These are phyloP conservation scores for Dacryopinax spathularia DNA, from an alignment of 768 basidiomycete species.

Conservation along the genomic window DNA sequence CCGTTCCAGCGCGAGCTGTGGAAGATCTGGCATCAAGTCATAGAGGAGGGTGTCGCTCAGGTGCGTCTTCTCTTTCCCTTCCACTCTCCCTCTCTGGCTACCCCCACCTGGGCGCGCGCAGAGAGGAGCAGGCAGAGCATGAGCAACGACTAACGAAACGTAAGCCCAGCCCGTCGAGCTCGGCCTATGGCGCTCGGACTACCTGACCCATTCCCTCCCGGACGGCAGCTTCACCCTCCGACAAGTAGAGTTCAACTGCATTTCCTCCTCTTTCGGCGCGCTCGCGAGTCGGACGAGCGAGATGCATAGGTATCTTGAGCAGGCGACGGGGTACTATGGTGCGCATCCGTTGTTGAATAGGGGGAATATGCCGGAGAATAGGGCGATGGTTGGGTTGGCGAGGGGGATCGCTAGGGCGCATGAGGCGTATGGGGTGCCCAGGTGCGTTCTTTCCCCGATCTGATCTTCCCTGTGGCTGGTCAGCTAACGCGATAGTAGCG, in stretches of 20 bases:
- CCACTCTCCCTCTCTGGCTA: neutral
- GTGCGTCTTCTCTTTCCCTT: constrained; percentile 22
- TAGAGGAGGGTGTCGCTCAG: constrained; percentile 48
- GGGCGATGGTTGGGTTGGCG: constrained; percentile 53
- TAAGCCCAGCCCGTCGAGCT: constrained; percentile 59
- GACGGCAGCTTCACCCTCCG: constrained; percentile 41
- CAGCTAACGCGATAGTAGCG: constrained; percentile 20
- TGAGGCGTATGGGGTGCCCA: constrained; percentile 44
- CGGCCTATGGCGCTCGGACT: constrained; percentile 89
- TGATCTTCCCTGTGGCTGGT: neutral
- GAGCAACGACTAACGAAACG: neutral
- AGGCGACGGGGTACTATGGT: constrained; percentile 53
- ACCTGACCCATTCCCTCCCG: constrained; percentile 54
- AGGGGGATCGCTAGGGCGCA: constrained; percentile 71
- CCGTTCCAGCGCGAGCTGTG: constrained; percentile 76
- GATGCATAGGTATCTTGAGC: constrained; percentile 67
- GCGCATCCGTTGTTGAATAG: constrained; percentile 37
- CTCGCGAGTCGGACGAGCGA: constrained; percentile 53
- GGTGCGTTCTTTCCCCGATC: constrained; percentile 28
- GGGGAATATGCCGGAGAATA: constrained; percentile 57
- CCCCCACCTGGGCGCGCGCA: neutral
- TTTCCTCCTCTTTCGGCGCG: constrained; percentile 78
- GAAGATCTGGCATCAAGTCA: constrained; percentile 66
- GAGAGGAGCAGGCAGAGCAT: neutral
- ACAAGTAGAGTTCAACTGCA: constrained; percentile 98